A percentile compares a stretch with the other conserved stretches of the same genome.
Conservation (phyloP, 2,329 filamentous ascomycete species). For the Penicillium sp. region DNA sequence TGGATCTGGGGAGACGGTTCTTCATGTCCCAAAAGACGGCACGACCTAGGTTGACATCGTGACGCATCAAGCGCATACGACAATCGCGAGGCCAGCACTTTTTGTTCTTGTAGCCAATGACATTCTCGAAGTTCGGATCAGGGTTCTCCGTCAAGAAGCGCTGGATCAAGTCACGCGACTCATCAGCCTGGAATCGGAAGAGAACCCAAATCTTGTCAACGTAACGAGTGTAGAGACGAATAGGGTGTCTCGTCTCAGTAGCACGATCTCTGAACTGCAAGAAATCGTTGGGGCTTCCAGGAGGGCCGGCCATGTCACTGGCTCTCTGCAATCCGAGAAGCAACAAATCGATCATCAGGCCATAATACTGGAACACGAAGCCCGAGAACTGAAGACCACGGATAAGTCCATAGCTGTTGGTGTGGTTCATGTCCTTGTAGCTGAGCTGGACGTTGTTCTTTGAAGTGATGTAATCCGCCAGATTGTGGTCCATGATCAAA, state of each 20-base stretch:
- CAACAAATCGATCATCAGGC: slow-evolving; percentile 87
- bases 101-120: slow-evolving; percentile 98
- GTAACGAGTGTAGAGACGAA: slow-evolving; percentile 94
- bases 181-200: slow-evolving; percentile 86
- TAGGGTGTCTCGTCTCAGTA: slow-evolving; percentile 89
- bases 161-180: slow-evolving; percentile 93
- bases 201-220: slow-evolving; percentile 99
- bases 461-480: slow-evolving; percentile 97
- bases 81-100: slow-evolving; percentile 99
- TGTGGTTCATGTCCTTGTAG: slow-evolving; percentile 99
- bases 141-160: slow-evolving; percentile 97
- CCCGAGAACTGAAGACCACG: slow-evolving; percentile 96
- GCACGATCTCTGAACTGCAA: slow-evolving; percentile 92
- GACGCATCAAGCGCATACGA: slow-evolving; percentile 95
- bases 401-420: slow-evolving; percentile 98
- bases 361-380: slow-evolving; percentile 99
- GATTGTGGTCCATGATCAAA: slow-evolving; percentile 98
- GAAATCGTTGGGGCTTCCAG: slow-evolving; percentile 93
- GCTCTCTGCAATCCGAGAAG: slow-evolving; percentile 89
- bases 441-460: slow-evolving; percentile 99
- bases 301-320: slow-evolving; percentile 95
- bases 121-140: slow-evolving; percentile 98
- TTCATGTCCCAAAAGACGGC: slow-evolving; percentile 99
- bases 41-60: slow-evolving; percentile 95
- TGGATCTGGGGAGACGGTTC: slow-evolving; percentile 87